Evolutionary conservation across 345 rosid genomes (phyloP).

Genomic region (Brassica carinata): DNA sequence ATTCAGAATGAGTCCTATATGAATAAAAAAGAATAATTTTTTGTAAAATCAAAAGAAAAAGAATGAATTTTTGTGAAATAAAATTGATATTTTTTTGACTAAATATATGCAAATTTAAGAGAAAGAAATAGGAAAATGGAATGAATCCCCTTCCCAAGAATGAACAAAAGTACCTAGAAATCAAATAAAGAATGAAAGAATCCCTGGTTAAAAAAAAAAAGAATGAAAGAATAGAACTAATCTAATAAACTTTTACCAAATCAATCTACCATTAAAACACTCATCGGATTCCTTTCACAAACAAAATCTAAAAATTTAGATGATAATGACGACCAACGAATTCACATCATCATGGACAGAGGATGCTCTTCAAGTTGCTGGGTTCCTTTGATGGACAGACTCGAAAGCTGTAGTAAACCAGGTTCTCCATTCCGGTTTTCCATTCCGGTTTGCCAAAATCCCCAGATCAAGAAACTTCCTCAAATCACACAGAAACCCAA

Average conservation of each 20-base stretch:
- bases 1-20: conserved; percentile 3
- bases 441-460: conserved; percentile 39
- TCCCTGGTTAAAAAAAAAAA: conserved; percentile 32
- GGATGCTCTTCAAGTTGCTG: not conserved
- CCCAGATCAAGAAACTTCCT: conserved; percentile 23
- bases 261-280: conserved; percentile 58
- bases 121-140: conserved; percentile 9
- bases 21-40: not conserved
- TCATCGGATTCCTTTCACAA: conserved; percentile 93
- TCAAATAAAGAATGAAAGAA: conserved; percentile 46
- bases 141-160: conserved; percentile 32
- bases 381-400: conserved; percentile 37
- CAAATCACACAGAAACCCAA: conserved; percentile 12
- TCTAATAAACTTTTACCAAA: conserved; percentile 29
- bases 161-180: conserved; percentile 29
- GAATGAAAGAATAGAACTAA: conserved; percentile 79
- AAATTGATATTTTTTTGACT: too few relatives aligned
- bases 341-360: conserved; percentile 47
- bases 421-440: conserved; percentile 44
- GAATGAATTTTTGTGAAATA: too few relatives aligned
- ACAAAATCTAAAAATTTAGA: conserved; percentile 45
- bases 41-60: too few relatives aligned
- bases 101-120: conserved; percentile 13
- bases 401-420: conserved; percentile 38
- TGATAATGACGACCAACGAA: conserved; percentile 40